Evolutionary conservation across 2,329 filamentous ascomycete species (phyloP), one percentile per base, ranked within the genome.

Genomic region (Cladosporium colombiae): DNA sequence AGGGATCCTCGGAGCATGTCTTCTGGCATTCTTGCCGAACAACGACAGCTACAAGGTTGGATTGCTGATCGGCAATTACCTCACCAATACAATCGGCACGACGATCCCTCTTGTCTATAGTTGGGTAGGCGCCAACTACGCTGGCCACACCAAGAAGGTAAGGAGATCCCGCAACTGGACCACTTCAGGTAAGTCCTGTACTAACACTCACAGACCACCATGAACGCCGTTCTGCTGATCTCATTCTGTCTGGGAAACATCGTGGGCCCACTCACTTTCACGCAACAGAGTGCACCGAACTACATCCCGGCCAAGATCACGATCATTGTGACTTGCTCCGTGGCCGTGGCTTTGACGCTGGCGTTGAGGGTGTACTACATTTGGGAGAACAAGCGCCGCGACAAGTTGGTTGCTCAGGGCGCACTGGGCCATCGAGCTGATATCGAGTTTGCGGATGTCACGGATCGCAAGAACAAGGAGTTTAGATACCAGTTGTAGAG

Each of bases 141-240:
- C 86, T 25, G 89, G 89, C 0, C 88, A 89, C 70, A 91, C 89
- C 1, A 91, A 92, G 79, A 91, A 90, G 75, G 83, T 85, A 46
- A 11, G 6, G 11, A 50, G 2, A 13, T 46, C 8, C 18, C 13
- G 25, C 11, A 27, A 2, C 21, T 14, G 1, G 18, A 5, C 4
- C 6, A 27, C 6, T 11, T 46, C 10, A 5, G 8, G n/a, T n/a
- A n/a, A 7, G 4, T 46, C n/a, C 40, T 1, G 2, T 14, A 33
- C 61, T 63, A 18, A 63, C 50, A 5, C 14, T 44, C 21, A 7
- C 83, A 91, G 7, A 75, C 77, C 6, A 68, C 81, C 4, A 65
- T 80, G 37, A 80, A 77, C 60, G 74, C 73, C 55, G 18, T 27
- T 64, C 72, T 29, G 73, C 74, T 66, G 72, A 65, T 65, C 18